Conservation (phyloP, 1,139 yeast genomes). For the Geotrichum cucujoidarum region DNA sequence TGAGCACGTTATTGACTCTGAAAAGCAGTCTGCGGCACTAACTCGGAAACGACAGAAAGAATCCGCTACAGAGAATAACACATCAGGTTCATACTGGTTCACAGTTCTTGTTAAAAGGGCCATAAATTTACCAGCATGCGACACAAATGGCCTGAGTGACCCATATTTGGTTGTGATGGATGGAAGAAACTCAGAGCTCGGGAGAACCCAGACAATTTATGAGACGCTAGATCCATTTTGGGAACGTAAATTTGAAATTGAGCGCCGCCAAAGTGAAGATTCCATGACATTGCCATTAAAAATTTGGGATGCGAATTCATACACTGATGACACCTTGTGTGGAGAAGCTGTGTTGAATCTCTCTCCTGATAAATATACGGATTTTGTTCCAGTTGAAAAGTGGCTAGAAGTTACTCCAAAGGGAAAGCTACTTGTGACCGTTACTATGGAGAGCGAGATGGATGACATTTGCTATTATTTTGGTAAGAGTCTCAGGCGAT, state of each 20-base stretch:
- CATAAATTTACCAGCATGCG: conserved; percentile 62
- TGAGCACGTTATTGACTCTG: conserved; percentile 61
- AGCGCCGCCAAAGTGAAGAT: conserved; percentile 65
- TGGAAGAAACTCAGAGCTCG: conserved; percentile 53
- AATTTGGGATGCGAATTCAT: conserved; percentile 64
- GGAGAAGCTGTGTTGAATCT: conserved; percentile 62
- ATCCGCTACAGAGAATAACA: conserved; percentile 26
- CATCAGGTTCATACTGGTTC: conserved; percentile 38
- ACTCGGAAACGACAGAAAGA: conserved; percentile 32
- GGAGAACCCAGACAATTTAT: conserved; percentile 69
- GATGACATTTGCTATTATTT: conserved; percentile 71
- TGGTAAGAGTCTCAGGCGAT: conserved; percentile 67
- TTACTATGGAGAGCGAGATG: conserved; percentile 72
- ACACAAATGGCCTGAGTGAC: conserved; percentile 80
- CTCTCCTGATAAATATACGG: conserved; percentile 59
- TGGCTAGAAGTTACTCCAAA: conserved; percentile 61
- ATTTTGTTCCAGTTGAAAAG: conserved; percentile 58
- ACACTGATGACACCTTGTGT: conserved; percentile 58
- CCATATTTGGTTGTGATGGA: conserved; percentile 67
- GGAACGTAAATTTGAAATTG: conserved; percentile 61
- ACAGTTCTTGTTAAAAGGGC: conserved; percentile 59
- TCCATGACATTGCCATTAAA: conserved; percentile 50
- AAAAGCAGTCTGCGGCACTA: conserved; percentile 48
- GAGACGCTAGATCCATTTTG: conserved; percentile 79
- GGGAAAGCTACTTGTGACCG: conserved; percentile 57